These are phyloP conservation scores for Phialocephala subalpina DNA, from an alignment of 2,329 filamentous ascomycete genomes.

Conservation along the genomic window DNA sequence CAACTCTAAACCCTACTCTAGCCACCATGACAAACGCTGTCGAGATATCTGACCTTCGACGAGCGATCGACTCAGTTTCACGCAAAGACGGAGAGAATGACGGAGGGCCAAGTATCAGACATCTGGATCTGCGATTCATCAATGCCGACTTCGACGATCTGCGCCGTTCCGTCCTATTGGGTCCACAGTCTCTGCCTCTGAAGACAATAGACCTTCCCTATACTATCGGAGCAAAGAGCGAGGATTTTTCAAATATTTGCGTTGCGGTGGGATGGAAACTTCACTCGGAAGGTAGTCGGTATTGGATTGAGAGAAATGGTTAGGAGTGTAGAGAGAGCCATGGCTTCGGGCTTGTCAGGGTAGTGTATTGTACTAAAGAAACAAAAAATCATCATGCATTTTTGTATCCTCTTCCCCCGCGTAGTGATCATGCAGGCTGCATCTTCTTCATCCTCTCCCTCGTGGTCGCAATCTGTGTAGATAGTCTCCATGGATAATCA, in stretches of 20 bases:
- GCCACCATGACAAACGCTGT: neutral
- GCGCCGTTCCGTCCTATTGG: slow-evolving; percentile 27
- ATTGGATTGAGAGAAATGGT: slow-evolving; percentile 23
- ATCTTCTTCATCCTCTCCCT: slow-evolving; percentile 13
- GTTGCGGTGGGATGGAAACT: slow-evolving; percentile 22
- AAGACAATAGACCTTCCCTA: slow-evolving; percentile 24
- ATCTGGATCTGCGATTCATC: neutral
- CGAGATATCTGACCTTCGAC: neutral
- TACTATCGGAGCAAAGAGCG: slow-evolving; percentile 13
- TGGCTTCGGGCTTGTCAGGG: neutral
- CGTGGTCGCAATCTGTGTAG: slow-evolving; percentile 18
- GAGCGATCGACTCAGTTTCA: neutral
- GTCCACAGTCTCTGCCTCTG: slow-evolving; percentile 25
- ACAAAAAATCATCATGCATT: neutral
- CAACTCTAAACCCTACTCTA: neutral
- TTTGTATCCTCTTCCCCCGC: neutral
- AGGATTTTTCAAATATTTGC: slow-evolving; percentile 3
- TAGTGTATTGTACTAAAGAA: too few species aligned
- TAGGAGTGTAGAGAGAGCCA: neutral
- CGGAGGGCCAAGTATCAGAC: neutral
- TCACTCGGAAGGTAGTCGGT: slow-evolving; percentile 11
- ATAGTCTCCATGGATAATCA: slow-evolving; percentile 28
- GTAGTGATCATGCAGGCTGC: neutral
- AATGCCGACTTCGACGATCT: neutral
- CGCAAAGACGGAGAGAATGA: neutral